Evolutionary conservation across 2,329 filamentous ascomycete species (phyloP).

Genomic region (Aspergillus awamori): DNA sequence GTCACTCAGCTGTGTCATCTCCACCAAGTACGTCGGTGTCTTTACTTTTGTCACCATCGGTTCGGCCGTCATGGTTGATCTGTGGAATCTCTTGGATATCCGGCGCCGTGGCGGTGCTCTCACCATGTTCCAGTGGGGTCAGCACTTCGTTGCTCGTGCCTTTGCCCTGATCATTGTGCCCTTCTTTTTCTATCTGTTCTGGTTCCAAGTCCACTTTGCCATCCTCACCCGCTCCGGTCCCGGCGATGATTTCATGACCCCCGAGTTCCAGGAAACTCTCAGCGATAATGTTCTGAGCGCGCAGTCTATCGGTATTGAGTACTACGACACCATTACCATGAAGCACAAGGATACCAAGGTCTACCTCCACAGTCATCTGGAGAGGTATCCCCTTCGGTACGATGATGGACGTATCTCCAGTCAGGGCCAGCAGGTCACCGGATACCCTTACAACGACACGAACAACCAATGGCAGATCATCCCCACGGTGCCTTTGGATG

Average conservation of each 20-base stretch:
- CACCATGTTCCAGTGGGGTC: slow-evolving; percentile 74
- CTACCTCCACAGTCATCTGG: slow-evolving; percentile 90
- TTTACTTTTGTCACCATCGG: slow-evolving; percentile 98
- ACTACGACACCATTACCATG: slow-evolving; percentile 84
- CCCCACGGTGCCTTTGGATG: slow-evolving; percentile 59
- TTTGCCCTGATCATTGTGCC: slow-evolving; percentile 85
- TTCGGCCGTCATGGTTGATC: slow-evolving; percentile 87
- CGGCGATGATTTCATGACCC: slow-evolving; percentile 98
- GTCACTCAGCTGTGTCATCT: slow-evolving; percentile 93
- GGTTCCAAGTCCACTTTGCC: slow-evolving; percentile 99
- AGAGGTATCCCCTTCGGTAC: slow-evolving; percentile 89
- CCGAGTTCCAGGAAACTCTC: slow-evolving; percentile 95
- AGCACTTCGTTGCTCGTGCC: slow-evolving; percentile 88
- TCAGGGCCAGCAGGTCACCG: slow-evolving; percentile 96
- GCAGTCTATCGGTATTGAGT: slow-evolving; percentile 83
- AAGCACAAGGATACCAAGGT: slow-evolving; percentile 97
- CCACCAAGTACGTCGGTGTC: slow-evolving; percentile 94
- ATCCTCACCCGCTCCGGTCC: slow-evolving; percentile 87
- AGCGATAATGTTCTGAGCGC: slow-evolving; percentile 92
- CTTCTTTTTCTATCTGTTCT: slow-evolving; percentile 98
- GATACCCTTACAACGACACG: slow-evolving; percentile 96
- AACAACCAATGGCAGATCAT: slow-evolving; percentile 98
- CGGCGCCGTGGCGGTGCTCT: slow-evolving; percentile 82
- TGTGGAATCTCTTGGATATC: slow-evolving; percentile 92
- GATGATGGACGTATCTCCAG: slow-evolving; percentile 97